Evolutionary conservation across 2,329 filamentous ascomycete genomes (phyloP), one percentile per base, ranked within the genome.

Genomic region (Xylariaceae sp.): DNA sequence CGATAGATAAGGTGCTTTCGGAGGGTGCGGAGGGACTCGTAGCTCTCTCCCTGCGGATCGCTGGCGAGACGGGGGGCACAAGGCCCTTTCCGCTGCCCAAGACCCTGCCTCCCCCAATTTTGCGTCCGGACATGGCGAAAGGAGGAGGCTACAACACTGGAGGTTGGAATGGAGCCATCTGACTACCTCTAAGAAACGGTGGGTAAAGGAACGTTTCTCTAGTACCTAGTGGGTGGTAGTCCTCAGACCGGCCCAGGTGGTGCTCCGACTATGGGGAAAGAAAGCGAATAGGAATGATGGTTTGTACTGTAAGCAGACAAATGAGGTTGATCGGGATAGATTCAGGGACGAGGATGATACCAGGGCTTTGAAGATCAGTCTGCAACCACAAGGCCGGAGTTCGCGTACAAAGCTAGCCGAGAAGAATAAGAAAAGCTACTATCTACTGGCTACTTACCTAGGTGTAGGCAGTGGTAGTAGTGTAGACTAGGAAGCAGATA

Each of bases 71-170:
- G 23, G 84, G 81, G 69, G 91, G 89, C 66, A 88, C 89, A 69
- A 96, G 85, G 69, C 89, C 87, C 75, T 89, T 92, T 69, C 91
- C 92, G 78, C 84, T 96, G 70, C 94, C 94, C 69, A 97, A 80
- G 71, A 97, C 88, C 78, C 94, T 87, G 74, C 94, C 94, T 77
- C 94, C 93, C 76, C 94, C 94, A 74, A 97, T 84, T 81, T 90
- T 93, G 80, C 91, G 87, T 75, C 84, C 84, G 69, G 92, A 89
- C 92, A 96, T 96, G 74, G 74, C 55, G 29, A 47, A 14, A 28
- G 31, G 29, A 52, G 40, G 46, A 58, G 50, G 31, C 53, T 62
- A 55, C 46, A 37, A 34, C 31, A 43, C 33, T 2, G 41, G 50
- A 26, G 45, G n/a, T 37, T 5, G 49, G 44, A 49, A 49, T 21